A percentile compares a stretch with the other conserved stretches of the same genome.
phyloP scores from a whole-genome alignment of 768 basidiomycete species.

The Russula foetens region DNA sequence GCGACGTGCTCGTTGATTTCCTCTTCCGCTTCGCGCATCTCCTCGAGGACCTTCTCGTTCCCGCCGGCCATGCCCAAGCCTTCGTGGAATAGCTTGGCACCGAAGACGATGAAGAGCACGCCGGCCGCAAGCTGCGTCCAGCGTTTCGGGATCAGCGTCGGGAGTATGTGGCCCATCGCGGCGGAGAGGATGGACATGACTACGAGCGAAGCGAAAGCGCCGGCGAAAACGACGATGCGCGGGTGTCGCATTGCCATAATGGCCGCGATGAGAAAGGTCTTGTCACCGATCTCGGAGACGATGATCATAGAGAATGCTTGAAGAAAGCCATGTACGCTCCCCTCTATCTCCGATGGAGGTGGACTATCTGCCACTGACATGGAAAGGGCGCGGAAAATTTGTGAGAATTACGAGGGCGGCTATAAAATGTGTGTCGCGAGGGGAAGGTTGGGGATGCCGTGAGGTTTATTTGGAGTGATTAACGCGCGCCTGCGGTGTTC shows the following conservation, averaged over 20 bases:
- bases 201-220: conserved; percentile 80
- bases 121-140: conserved; percentile 54
- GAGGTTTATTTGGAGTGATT: not conserved
- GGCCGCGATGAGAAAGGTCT: conserved; percentile 85
- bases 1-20: conserved; percentile 83
- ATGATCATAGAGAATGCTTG: conserved; percentile 90
- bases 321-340: conserved; percentile 45
- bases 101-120: conserved; percentile 83
- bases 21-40: conserved; percentile 93
- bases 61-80: conserved; percentile 72
- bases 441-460: not conserved
- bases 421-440: not conserved
- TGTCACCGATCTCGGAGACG: conserved; percentile 91
- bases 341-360: conserved; percentile 22
- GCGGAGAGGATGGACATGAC: conserved; percentile 94
- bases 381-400: not conserved
- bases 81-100: conserved; percentile 82
- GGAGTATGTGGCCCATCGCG: conserved; percentile 85
- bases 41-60: conserved; percentile 79
- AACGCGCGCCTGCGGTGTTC: not conserved
- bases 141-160: conserved; percentile 66
- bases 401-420: not conserved
- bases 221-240: conserved; percentile 75
- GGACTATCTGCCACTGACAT: conserved; percentile 4
- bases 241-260: conserved; percentile 91